A percentile compares a stretch with the other conserved stretches of the same genome.
Conservation (phyloP, 202 grass and related monocot genomes). For the Digitaria exilis region DNA sequence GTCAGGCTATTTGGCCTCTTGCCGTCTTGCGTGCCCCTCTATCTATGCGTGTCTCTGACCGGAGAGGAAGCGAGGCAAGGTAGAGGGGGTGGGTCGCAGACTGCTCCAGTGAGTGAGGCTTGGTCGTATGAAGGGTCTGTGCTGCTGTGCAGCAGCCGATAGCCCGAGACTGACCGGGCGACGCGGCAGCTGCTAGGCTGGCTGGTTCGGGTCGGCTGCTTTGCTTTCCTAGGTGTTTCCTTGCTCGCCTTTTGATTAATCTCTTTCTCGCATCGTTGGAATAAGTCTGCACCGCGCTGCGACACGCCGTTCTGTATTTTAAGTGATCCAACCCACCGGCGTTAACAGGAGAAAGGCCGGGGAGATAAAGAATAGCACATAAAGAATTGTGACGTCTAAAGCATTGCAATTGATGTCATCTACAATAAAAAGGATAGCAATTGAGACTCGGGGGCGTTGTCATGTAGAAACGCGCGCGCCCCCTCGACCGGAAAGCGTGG, state of each 20-base stretch:
- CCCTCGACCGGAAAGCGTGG: no score
- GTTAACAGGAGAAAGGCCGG: not conserved
- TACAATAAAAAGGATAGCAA: no score
- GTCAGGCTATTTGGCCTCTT: not conserved
- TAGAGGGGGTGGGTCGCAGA: not conserved
- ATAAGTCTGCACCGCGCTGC: no score
- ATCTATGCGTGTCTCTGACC: not conserved
- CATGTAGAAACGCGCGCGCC: no score
- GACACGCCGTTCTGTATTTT: no score
- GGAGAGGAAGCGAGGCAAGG: slow-evolving; percentile 4
- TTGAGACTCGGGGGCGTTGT: no score
- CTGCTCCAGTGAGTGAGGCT: not conserved
- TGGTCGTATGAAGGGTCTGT: not conserved
- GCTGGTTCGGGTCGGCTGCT: not conserved
- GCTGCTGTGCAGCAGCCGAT: not conserved
- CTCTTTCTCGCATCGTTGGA: not conserved
- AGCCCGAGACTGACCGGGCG: not conserved
- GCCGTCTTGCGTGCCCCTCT: slow-evolving; percentile 10
- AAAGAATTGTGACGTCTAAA: no score
- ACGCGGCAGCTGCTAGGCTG: not conserved
- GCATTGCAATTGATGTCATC: no score
- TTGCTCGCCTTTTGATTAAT: not conserved
- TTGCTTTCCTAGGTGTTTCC: slow-evolving; percentile 2
- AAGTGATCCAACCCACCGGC: no score
- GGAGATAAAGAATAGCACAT: not conserved